Percentiles rank a stretch among this genome's conserved stretches.
Conservation (phyloP, 2,329 filamentous ascomycete species). For the Torrubiellomyces zombiae region DNA sequence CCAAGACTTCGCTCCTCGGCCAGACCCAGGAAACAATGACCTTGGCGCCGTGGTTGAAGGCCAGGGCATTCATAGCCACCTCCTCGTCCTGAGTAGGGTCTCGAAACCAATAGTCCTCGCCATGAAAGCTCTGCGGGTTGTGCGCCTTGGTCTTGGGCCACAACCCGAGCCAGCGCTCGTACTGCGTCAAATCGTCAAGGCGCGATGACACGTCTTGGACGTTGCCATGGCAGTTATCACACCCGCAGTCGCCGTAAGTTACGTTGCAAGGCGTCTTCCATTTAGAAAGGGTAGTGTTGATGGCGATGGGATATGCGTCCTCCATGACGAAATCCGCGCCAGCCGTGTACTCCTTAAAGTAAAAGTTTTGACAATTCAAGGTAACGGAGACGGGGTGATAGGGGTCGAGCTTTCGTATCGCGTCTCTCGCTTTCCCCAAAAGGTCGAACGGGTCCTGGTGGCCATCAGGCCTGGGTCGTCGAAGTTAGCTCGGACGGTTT, state of each 20-base stretch:
- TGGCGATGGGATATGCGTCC: constrained; percentile 42
- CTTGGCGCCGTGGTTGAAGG: constrained; percentile 27
- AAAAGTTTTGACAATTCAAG: constrained; percentile 46
- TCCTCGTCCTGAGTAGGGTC: constrained; percentile 26
- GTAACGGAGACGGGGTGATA: constrained; percentile 44
- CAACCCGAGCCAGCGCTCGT: constrained; percentile 23
- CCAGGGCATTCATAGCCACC: constrained; percentile 26
- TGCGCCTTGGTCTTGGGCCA: constrained; percentile 26
- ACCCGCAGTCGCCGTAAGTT: constrained; percentile 46
- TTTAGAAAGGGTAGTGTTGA: constrained; percentile 35
- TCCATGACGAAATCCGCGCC: constrained; percentile 43
- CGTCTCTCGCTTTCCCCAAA: constrained; percentile 22
- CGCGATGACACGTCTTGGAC: constrained; percentile 32
- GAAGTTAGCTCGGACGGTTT: not conserved
- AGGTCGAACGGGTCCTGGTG: constrained; percentile 35
- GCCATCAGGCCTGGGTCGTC: constrained; percentile 29
- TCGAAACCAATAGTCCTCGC: constrained; percentile 29
- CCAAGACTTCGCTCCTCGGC: constrained; percentile 20
- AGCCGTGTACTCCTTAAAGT: constrained; percentile 35
- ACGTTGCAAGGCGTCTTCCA: constrained; percentile 40
- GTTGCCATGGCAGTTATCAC: constrained; percentile 39
- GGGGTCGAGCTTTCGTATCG: constrained; percentile 33
- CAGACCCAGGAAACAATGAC: constrained; percentile 29
- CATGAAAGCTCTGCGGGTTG: constrained; percentile 30
- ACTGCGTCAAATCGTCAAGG: constrained; percentile 19